Evolutionary conservation across 495 filamentous ascomycete genomes (phyloP), one percentile per base, ranked within the genome.

Genomic region (Endocarpon pusillum): DNA sequence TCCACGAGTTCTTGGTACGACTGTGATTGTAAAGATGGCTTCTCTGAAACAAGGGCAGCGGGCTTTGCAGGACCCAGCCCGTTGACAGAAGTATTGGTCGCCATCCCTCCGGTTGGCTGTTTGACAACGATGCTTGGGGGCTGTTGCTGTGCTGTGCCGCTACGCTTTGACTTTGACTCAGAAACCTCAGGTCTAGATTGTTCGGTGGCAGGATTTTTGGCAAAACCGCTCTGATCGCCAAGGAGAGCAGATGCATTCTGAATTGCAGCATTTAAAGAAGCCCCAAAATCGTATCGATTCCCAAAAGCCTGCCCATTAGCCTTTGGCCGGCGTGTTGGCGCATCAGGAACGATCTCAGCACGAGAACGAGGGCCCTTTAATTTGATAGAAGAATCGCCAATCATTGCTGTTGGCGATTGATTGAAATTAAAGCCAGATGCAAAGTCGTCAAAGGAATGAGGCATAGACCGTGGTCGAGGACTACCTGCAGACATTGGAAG

Each of bases 1-100:
- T 92, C 81, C 47, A 97, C 71, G 37, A 97, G 65, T 54, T 97
- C 89, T 49, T 84, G 75, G 55, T 96, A 94, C 34, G 81, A 79
- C 24, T 78, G 70, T 17, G 87, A 91, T 17, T 85, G 67, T 41
- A 87, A 62, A 26, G 70, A 64, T 16, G 76, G 78, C 45, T 81
- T 76, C 49, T 68, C 63, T 30, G 65, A 58, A 7, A 59, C 52
- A 30, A 71, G 47, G 17, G 62, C 54, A 48, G 60, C 58, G 20
- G 68, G 64, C 35, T 64, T 59, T 31, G 50, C 38, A 36, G 50
- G 37, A 34, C 32, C 30, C 10, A 22, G 22, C 10, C 15, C 18
- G 34, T 10, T 15, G 44, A 21, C n/a, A 24, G 21, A 30, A 38
- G n/a, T 19, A 19, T 34, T 32, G 14, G 40, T 22, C 18, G 24